Percentiles rank a stretch among this genome's conserved stretches.
These are phyloP conservation scores for Phytopythium cucurbitacearum DNA, from an alignment of 352 stramenopile species.

Conservation along the genomic window DNA sequence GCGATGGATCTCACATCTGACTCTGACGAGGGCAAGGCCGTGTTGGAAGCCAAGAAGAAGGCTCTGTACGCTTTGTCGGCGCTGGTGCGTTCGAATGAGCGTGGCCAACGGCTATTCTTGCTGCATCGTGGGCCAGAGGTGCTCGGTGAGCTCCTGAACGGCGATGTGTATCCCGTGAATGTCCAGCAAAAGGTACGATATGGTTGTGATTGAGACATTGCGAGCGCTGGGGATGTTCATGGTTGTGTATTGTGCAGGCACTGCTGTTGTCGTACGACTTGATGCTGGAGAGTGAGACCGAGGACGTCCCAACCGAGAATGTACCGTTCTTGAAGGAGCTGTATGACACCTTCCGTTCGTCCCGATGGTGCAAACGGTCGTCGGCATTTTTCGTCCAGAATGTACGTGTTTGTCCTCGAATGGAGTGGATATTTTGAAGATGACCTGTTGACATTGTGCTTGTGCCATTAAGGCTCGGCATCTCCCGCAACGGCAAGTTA, in stretches of 20 bases:
- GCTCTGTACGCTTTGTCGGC: constrained; percentile 74
- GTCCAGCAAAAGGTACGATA: constrained; percentile 62
- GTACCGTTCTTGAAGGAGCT: constrained; percentile 38
- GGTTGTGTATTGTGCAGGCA: constrained; percentile 15
- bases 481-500: constrained; percentile 34
- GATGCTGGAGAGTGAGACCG: constrained; percentile 33
- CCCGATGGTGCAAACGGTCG: constrained; percentile 54
- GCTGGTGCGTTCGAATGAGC: constrained; percentile 60
- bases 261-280: constrained; percentile 72
- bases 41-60: constrained; percentile 83
- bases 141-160: constrained; percentile 38
- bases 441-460: constrained; percentile 3
- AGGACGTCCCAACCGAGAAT: constrained; percentile 7
- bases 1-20: constrained; percentile 19
- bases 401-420: constrained; percentile 16
- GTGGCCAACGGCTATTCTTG: constrained; percentile 61
- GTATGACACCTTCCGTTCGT: constrained; percentile 36
- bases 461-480: constrained; percentile 20
- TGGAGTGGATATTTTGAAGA: not conserved
- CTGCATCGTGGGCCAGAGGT: constrained; percentile 34
- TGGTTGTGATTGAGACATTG: not conserved
- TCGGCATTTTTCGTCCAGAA: constrained; percentile 44
- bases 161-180: constrained; percentile 25
- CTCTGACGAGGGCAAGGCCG: constrained; percentile 5
- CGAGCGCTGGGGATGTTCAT: not conserved